Evolutionary conservation across 1,284 basidiomycete genomes (phyloP).

Genomic region (Rhodotorula sp.): DNA sequence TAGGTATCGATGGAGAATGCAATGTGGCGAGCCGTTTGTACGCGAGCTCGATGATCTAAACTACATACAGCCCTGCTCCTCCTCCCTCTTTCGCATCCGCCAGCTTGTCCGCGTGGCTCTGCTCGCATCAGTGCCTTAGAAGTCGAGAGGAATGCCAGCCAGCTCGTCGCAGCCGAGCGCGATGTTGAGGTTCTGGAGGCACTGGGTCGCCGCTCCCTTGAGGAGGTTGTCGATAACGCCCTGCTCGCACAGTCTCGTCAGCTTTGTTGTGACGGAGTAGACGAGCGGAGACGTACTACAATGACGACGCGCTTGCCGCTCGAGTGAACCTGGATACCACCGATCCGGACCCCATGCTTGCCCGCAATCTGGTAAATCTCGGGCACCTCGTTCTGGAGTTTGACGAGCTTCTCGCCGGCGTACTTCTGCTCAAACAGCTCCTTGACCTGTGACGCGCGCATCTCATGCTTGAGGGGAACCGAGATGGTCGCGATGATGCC

Average conservation of each 20-base stretch:
- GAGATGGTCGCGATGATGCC: conserved; percentile 87
- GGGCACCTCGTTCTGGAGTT: conserved; percentile 67
- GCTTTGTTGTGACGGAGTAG: no score
- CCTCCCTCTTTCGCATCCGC: no score
- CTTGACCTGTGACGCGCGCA: conserved; percentile 68
- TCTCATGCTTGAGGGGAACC: conserved; percentile 67
- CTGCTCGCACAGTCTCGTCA: conserved; percentile 49
- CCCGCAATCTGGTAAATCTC: conserved; percentile 71
- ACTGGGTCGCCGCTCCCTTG: conserved; percentile 97
- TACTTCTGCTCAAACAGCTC: conserved; percentile 78
- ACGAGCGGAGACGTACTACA: conserved; percentile 59
- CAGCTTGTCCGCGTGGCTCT: no score
- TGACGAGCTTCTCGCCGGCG: conserved; percentile 68
- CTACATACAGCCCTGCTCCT: no score
- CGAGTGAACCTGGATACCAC: conserved; percentile 91
- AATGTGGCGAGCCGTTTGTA: no score
- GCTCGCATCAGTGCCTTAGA: conserved; percentile 11
- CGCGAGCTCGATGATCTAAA: no score
- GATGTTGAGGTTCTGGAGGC: conserved; percentile 92
- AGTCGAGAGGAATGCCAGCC: conserved; percentile 37
- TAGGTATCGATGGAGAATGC: no score
- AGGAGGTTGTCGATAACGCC: conserved; percentile 92
- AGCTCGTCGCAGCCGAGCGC: conserved; percentile 75
- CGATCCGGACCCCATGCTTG: conserved; percentile 84
- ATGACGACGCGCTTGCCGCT: conserved; percentile 84